Conservation (phyloP, 305 asterid genomes). For the Rubia balearica region DNA sequence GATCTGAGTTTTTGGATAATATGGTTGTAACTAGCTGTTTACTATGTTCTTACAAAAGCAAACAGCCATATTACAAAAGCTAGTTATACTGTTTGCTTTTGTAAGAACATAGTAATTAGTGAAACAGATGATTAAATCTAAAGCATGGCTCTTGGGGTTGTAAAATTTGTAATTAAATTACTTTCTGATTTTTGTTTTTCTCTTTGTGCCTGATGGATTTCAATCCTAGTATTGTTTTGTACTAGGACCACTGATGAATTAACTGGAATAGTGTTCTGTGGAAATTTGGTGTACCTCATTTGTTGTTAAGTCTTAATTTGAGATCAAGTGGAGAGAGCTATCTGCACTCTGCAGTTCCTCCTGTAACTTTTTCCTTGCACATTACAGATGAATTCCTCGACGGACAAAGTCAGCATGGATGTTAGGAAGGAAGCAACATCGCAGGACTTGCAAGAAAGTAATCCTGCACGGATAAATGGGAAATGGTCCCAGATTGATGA, state of each 20-base stretch:
- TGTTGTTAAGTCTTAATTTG: neutral
- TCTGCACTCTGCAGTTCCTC: neutral
- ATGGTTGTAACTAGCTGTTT: neutral
- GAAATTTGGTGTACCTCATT: neutral
- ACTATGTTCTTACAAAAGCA: no score
- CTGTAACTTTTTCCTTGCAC: neutral
- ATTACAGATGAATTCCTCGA: neutral
- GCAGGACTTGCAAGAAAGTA: neutral
- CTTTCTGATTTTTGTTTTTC: neutral
- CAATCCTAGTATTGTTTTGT: neutral
- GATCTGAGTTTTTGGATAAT: neutral
- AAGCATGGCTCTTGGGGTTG: neutral
- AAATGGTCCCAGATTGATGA: constrained; percentile 2
- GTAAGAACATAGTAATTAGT: neutral
- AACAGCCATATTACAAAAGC: no score
- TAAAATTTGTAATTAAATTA: neutral
- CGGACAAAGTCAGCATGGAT: neutral
- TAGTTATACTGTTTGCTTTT: neutral
- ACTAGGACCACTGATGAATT: neutral
- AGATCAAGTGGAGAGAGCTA: neutral
- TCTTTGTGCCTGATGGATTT: neutral
- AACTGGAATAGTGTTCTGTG: neutral
- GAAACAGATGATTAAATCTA: neutral
- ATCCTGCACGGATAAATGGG: neutral
- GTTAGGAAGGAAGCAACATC: neutral